Base-by-base conservation (phyloP, 345 rosid species). In the Linum trigynum region DNA sequence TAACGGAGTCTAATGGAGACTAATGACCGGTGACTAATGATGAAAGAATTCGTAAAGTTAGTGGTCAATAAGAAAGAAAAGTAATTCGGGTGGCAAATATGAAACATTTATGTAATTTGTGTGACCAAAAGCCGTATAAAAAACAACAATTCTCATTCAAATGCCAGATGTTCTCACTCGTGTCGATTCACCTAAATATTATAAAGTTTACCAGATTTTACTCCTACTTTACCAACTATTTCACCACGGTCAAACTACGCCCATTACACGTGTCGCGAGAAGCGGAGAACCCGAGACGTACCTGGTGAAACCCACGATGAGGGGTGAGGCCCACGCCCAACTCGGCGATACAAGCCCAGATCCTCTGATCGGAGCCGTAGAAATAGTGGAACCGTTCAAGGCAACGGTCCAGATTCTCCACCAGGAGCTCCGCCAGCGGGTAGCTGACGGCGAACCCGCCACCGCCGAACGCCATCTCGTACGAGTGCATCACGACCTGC, bases 391-490 rank as follows among this genome's bases (percentile, higher is more conserved):
- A 92, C 71, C 87, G 72, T 1, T 81, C 77, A 12, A 89, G 78
- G 63, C 98, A 92, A 40, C 83, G 81, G 84, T 92, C 98, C 76
- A 89, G 67, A 2, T 59, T 69, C 5, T 37, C 39, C 59, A 82
- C 84, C 71, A 89, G 56, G n/a, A 75, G 74, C 77, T 73, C 80
- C 0, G 95, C 98, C 38, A 92, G 56, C 0, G 95, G 82, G 57
- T 83, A 83, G 32, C 96, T 92, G 37, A 89, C 38, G 0, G 96
- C 96, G 59, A 92, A 85, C 38, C 98, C 98, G 0, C 96, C 96
- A 0, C 98, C 98, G n/a, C 98, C 96, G 23, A 79, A 89, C 56
- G 91, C 98, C 98, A 86, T 87, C n/a, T 79, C 80, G 72, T 78
- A 92, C 0, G 84, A 68, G 71, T 87, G 92, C 84, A 84, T 71